These are phyloP conservation scores for Hypoxylon cercidicola DNA, from an alignment of 495 filamentous ascomycete genomes.

Conservation along the genomic window DNA sequence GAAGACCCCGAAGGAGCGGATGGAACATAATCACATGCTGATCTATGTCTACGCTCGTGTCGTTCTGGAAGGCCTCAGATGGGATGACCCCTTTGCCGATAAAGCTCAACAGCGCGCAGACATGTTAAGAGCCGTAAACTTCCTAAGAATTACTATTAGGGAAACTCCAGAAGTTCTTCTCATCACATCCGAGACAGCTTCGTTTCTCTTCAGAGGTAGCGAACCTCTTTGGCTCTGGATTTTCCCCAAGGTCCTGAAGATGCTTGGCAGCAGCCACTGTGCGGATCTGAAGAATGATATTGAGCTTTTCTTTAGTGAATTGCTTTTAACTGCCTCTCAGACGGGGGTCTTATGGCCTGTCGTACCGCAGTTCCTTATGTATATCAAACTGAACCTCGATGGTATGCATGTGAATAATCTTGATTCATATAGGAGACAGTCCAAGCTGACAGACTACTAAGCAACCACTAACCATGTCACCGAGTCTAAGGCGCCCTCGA, in stretches of 20 bases:
- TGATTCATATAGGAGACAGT: constrained; percentile 16
- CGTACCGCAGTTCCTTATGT: constrained; percentile 53
- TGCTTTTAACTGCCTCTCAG: constrained; percentile 51
- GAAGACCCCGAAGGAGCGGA: constrained; percentile 67
- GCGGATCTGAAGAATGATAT: constrained; percentile 58
- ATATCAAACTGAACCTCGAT: constrained; percentile 54
- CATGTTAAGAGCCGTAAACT: constrained; percentile 72
- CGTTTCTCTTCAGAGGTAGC: constrained; percentile 58
- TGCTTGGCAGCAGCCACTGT: constrained; percentile 62
- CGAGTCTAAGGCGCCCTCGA: constrained; percentile 17
- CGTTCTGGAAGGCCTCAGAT: constrained; percentile 72
- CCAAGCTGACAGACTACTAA: constrained; percentile 27
- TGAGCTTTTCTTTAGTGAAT: constrained; percentile 59
- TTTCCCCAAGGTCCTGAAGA: constrained; percentile 67
- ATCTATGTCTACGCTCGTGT: constrained; percentile 85
- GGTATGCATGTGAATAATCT: constrained; percentile 44
- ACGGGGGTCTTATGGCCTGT: constrained; percentile 57
- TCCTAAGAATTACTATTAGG: constrained; percentile 73
- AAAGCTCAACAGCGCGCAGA: constrained; percentile 64
- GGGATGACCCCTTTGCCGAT: constrained; percentile 70
- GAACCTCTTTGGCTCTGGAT: constrained; percentile 86
- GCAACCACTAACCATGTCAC: constrained; percentile 23
- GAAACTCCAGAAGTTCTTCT: constrained; percentile 79
- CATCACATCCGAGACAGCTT: constrained; percentile 50
- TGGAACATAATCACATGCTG: constrained; percentile 81